phyloP scores from a whole-genome alignment of 2,329 filamentous ascomycete species.

The Fusarium secorum region DNA sequence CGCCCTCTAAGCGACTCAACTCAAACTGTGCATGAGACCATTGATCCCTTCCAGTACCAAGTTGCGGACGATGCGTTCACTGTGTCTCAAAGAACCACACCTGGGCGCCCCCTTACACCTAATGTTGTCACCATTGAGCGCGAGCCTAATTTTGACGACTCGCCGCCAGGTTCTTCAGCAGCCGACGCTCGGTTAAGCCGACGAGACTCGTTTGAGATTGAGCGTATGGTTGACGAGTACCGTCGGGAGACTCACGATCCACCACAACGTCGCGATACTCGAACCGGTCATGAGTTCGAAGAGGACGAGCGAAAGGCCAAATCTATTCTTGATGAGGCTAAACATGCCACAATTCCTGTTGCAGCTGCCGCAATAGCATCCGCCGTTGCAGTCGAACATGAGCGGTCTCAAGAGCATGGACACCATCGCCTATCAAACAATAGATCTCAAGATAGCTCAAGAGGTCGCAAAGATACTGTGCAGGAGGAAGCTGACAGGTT shows the following conservation, averaged over 20 bases:
- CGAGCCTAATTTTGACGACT: conserved; percentile 58
- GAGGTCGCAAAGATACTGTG: conserved; percentile 52
- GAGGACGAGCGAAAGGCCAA: conserved; percentile 56
- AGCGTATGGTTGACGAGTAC: conserved; percentile 46
- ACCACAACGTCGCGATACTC: conserved; percentile 32
- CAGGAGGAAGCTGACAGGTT: conserved; percentile 65
- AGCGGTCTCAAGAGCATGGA: conserved; percentile 46
- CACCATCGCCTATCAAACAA: conserved; percentile 46
- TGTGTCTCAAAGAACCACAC: conserved; percentile 52
- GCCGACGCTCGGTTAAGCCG: conserved; percentile 54
- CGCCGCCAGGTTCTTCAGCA: conserved; percentile 42
- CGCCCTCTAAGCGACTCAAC: conserved; percentile 39
- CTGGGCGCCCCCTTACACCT: conserved; percentile 56
- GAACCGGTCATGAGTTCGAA: conserved; percentile 41
- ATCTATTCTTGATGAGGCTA: conserved; percentile 55
- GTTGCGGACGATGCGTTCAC: conserved; percentile 61
- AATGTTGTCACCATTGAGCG: conserved; percentile 62
- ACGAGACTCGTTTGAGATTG: conserved; percentile 59
- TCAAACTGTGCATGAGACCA: conserved; percentile 41
- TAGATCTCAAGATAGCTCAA: conserved; percentile 46
- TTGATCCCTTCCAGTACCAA: conserved; percentile 68
- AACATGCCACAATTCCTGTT: conserved; percentile 58
- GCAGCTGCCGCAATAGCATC: conserved; percentile 57
- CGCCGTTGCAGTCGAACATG: conserved; percentile 55
- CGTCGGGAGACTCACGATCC: conserved; percentile 33